Evolutionary conservation across 2,329 filamentous ascomycete species (phyloP), one percentile per base, ranked within the genome.

Genomic region (Aspergillus uvarum): DNA sequence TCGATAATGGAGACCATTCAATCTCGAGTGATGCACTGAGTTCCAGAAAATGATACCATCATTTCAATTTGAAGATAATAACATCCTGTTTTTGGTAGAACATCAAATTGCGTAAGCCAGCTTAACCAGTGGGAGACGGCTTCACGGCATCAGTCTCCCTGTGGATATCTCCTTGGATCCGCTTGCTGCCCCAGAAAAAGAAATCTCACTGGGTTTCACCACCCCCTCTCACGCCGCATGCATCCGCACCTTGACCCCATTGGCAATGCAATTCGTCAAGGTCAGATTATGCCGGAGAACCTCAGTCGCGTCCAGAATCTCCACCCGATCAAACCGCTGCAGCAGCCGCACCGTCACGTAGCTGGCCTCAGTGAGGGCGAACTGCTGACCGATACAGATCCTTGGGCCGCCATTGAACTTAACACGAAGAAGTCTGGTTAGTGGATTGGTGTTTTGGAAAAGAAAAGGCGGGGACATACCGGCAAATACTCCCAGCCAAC

Each of bases 351-450:
- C 67, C 16, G 70, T 69, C 5, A 70, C 69, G 47, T 74, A 77
- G 5, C 68, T 71, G 7, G 74, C 74, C 62, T 76, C 74, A 0
- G 72, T 74, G 22, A 76, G 61, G 2, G 72, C 74, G 51, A 74
- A 74, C 62, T 74, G 71, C 58, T 74, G 71, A 19, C 72, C 74
- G 19, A 76, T 62, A 48, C 69, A 74, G 24, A 72, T 70, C 5
- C 68, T 63, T 5, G 71, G 72, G 0, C 70, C 73, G 5, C 70
- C 71, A 48, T 73, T 72, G 59, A 75, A 75, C 5, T 72, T 70
- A 32, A 74, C 60, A 54, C 70, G 74, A 21, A 10, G 7, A 29
- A 29, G 26, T 29, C 2, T 68, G 68, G 72, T 71, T 74, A 6
- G 70, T 65, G 7, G 65, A 66, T 10, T 55, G 56, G 5, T 63